Conservation (phyloP, 2,329 filamentous ascomycete species). For the Epichloe typhina region DNA sequence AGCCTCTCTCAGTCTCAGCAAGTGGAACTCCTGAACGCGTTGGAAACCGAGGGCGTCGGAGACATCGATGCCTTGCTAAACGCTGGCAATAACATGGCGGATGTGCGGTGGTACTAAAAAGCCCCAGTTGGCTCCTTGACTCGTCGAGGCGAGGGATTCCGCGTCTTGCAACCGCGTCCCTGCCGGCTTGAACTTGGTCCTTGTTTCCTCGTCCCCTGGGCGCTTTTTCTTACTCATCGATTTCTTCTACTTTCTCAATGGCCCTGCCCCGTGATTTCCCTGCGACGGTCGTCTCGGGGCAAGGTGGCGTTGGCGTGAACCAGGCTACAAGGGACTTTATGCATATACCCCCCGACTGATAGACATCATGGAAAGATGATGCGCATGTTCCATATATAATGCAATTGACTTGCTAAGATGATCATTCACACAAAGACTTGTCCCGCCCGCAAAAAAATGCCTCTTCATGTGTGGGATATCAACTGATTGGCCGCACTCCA, state of each 20-base stretch:
- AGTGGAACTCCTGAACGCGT: slow-evolving; percentile 65
- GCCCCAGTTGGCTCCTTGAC: background rate
- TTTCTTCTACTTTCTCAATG: too few species aligned
- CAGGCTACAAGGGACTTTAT: background rate
- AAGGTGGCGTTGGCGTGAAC: background rate
- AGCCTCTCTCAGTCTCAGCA: slow-evolving; percentile 71
- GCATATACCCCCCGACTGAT: background rate
- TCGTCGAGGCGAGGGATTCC: too few species aligned
- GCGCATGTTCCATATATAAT: background rate
- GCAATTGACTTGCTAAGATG: background rate
- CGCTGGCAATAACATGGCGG: slow-evolving; percentile 17
- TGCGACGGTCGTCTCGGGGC: background rate
- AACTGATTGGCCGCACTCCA: too few species aligned
- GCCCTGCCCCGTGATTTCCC: background rate
- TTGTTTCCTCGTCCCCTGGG: background rate
- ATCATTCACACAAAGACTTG: too few species aligned
- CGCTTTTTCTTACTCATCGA: too few species aligned
- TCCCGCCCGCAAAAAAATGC: too few species aligned
- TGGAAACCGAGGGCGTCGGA: slow-evolving; percentile 55
- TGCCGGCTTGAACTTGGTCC: background rate
- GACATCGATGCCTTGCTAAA: slow-evolving; percentile 50
- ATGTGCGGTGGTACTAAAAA: slow-evolving; percentile 20
- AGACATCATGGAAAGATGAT: background rate
- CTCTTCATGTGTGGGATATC: too few species aligned
- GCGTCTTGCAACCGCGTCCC: too few species aligned